Evolutionary conservation across 345 rosid species (phyloP).

Genomic region (Moricandia moricandioides): DNA sequence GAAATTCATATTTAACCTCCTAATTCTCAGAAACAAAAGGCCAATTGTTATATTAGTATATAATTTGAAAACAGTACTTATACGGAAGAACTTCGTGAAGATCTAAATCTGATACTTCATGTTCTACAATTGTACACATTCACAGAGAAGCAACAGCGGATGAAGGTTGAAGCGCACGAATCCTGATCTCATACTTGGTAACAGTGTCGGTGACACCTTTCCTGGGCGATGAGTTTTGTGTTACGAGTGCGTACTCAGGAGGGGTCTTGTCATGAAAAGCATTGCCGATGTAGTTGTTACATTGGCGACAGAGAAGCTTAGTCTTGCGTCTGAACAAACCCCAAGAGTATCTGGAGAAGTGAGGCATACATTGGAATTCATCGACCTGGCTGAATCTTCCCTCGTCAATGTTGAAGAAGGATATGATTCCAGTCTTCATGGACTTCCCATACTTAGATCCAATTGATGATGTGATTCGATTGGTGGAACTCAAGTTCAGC

Average conservation of each 20-base stretch:
- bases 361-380: slow-evolving; percentile 81
- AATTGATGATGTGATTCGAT: slow-evolving; percentile 73
- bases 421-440: slow-evolving; percentile 84
- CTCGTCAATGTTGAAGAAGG: slow-evolving; percentile 75
- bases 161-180: slow-evolving; percentile 82
- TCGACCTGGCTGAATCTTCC: slow-evolving; percentile 82
- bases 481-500: slow-evolving; percentile 80
- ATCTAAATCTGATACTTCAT: neutral
- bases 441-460: slow-evolving; percentile 93
- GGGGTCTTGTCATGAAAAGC: slow-evolving; percentile 51
- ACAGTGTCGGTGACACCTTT: slow-evolving; percentile 34
- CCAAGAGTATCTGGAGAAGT: slow-evolving; percentile 60
- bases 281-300: slow-evolving; percentile 71
- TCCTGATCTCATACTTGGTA: slow-evolving; percentile 66
- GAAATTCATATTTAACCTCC: neutral
- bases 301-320: slow-evolving; percentile 90
- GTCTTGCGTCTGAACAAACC: slow-evolving; percentile 67
- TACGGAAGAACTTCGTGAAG: slow-evolving; percentile 8
- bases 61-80: slow-evolving; percentile 13
- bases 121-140: neutral
- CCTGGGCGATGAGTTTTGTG: slow-evolving; percentile 49
- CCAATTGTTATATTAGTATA: slow-evolving; percentile 10
- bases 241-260: slow-evolving; percentile 43
- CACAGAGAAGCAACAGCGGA: slow-evolving; percentile 15
- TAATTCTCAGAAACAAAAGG: neutral